phyloP scores from a whole-genome alignment of 2,329 filamentous ascomycete genomes.

The Colletotrichum horii region DNA sequence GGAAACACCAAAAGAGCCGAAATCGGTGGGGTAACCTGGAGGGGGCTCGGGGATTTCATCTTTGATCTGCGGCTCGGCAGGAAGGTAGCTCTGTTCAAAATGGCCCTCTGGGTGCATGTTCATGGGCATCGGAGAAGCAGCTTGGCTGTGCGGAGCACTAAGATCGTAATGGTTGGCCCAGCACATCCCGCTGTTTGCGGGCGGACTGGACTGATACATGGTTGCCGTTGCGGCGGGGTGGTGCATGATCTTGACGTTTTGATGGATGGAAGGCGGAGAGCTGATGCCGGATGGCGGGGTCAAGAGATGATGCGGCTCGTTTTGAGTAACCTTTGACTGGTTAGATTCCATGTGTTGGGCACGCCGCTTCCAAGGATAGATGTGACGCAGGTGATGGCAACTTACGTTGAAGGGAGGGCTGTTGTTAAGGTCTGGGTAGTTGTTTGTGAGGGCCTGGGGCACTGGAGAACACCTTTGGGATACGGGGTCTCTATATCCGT shows the following conservation, averaged over 20 bases:
- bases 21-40: constrained; percentile 34
- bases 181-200: constrained; percentile 52
- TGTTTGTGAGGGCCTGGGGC: not conserved
- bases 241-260: constrained; percentile 45
- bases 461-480: constrained; percentile 7
- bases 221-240: constrained; percentile 43
- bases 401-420: constrained; percentile 34
- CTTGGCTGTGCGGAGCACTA: constrained; percentile 44
- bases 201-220: constrained; percentile 49
- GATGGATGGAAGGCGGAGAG: constrained; percentile 50
- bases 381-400: not conserved
- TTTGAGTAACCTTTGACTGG: constrained; percentile 31
- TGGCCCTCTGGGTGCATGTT: constrained; percentile 40
- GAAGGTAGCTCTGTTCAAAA: constrained; percentile 42
- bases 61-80: constrained; percentile 35
- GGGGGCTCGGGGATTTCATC: constrained; percentile 41
- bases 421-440: constrained; percentile 10
- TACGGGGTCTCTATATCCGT: constrained; percentile 10
- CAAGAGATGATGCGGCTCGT: constrained; percentile 47
- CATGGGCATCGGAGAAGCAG: constrained; percentile 50
- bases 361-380: not conserved
- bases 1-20: constrained; percentile 41
- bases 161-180: constrained; percentile 48
- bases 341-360: not conserved
- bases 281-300: constrained; percentile 56